phyloP scores from a whole-genome alignment of 169 alveolate species.

The Eimeria maxima region DNA sequence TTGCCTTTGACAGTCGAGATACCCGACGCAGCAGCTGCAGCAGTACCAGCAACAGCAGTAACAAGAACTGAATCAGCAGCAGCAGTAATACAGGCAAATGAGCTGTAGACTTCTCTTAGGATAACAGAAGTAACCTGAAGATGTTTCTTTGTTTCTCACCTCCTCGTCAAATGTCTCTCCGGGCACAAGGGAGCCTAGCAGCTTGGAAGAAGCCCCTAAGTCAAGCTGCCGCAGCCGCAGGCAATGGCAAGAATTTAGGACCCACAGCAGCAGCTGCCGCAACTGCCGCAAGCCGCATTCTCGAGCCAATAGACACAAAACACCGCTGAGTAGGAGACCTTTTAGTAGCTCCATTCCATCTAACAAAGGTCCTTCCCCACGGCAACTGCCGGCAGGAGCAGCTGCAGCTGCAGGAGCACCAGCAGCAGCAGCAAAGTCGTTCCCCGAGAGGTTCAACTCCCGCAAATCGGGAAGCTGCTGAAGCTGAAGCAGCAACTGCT shows the following conservation, averaged over 20 bases:
- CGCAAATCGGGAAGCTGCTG: constrained; percentile 55
- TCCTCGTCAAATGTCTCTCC: constrained; percentile 52
- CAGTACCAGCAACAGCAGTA: neutral
- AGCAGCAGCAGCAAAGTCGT: constrained; percentile 23
- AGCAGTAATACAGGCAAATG: neutral
- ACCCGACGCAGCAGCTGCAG: constrained; percentile 54
- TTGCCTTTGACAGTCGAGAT: constrained; percentile 19
- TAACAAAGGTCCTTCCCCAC: neutral
- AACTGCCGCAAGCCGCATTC: constrained; percentile 61
- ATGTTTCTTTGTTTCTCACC: neutral
- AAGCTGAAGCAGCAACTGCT: constrained; percentile 56
- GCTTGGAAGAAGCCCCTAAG: constrained; percentile 21
- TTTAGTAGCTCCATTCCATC: neutral
- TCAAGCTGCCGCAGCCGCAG: constrained; percentile 74
- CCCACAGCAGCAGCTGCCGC: constrained; percentile 58
- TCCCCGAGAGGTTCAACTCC: constrained; percentile 62
- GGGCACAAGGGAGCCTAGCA: constrained; percentile 28
- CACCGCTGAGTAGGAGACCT: constrained; percentile 42
- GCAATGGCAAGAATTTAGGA: constrained; percentile 60
- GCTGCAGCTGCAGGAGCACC: neutral
- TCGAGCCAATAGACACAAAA: constrained; percentile 37
- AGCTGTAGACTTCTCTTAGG: too few relatives aligned
- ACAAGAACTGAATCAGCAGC: too few relatives aligned
- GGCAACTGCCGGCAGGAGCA: neutral
- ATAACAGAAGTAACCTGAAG: neutral